Percentiles rank a stretch among this genome's conserved stretches.
phyloP scores from a whole-genome alignment of 345 rosid species.

The Citrus inodora region DNA sequence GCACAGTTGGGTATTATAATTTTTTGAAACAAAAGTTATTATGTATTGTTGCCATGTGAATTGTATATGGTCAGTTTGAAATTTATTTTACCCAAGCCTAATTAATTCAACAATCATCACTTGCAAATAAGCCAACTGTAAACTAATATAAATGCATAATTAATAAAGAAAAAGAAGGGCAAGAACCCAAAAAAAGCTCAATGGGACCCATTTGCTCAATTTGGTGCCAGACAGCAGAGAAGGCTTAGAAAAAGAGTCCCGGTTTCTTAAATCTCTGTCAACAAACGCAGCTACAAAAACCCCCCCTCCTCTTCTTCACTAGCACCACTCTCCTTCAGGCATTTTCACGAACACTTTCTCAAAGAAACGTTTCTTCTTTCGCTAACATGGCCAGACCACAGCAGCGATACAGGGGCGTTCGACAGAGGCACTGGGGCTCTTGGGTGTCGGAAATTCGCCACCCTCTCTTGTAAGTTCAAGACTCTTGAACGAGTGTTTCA shows the following conservation, averaged over 20 bases:
- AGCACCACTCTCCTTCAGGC: conserved; percentile 23
- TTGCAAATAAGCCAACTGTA: conserved; percentile 46
- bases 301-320: conserved; percentile 33
- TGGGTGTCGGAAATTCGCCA: conserved; percentile 99
- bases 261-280: conserved; percentile 20
- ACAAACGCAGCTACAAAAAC: conserved; percentile 52
- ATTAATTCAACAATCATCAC: conserved; percentile 33
- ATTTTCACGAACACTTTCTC: conserved; percentile 41
- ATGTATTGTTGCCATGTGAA: conserved; percentile 35
- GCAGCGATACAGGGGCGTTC: conserved; percentile 91
- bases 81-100: conserved; percentile 21
- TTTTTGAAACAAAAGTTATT: conserved; percentile 5
- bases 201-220: conserved; percentile 50
- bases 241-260: conserved; percentile 34
- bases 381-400: conserved; percentile 83
- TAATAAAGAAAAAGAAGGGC: background rate
- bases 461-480: conserved; percentile 68
- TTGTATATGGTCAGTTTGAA: conserved; percentile 35
- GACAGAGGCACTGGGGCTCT: conserved; percentile 99
- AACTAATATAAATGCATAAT: conserved; percentile 12
- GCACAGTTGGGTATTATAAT: conserved; percentile 11
- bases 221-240: conserved; percentile 54
- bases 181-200: conserved; percentile 20
- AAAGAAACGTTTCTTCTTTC: conserved; percentile 15
- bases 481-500: background rate